Percentiles rank a stretch among this genome's conserved stretches.
Conservation (phyloP, 176 grass and related monocot genomes). For the Alloteropsis semialata region DNA sequence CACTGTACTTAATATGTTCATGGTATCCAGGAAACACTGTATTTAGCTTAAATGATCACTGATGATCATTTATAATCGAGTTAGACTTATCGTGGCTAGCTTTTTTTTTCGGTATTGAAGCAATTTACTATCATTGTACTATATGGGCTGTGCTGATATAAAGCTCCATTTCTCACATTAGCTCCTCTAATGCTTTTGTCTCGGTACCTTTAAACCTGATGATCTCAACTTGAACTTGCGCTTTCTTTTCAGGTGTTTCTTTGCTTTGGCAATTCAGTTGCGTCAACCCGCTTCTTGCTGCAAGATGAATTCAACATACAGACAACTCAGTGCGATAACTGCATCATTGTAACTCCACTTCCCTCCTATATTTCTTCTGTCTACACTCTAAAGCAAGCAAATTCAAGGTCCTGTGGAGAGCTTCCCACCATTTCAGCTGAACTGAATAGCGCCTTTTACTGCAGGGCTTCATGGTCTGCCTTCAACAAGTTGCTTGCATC, state of each 20-base stretch:
- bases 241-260: constrained; percentile 68
- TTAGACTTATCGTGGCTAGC: background rate
- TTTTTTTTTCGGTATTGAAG: background rate
- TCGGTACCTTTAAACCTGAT: background rate
- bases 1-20: background rate
- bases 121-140: background rate
- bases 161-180: background rate
- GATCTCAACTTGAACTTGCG: background rate
- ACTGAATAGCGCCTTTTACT: constrained; percentile 26
- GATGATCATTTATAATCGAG: background rate
- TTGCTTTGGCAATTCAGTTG: constrained; percentile 97
- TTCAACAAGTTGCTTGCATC: constrained; percentile 97
- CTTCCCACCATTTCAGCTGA: constrained; percentile 39
- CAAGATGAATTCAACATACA: constrained; percentile 99
- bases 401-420: constrained; percentile 36
- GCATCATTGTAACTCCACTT: constrained; percentile 73
- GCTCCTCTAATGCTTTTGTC: background rate
- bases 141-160: background rate
- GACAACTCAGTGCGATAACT: constrained; percentile 97
- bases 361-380: constrained; percentile 5
- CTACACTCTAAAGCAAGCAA: constrained; percentile 6
- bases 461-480: constrained; percentile 94
- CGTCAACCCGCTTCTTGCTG: constrained; percentile 92
- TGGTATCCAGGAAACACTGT: background rate
- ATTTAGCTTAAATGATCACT: background rate